These are phyloP conservation scores for Boehmeria nivea DNA, from an alignment of 306 rosid genomes.

Conservation along the genomic window DNA sequence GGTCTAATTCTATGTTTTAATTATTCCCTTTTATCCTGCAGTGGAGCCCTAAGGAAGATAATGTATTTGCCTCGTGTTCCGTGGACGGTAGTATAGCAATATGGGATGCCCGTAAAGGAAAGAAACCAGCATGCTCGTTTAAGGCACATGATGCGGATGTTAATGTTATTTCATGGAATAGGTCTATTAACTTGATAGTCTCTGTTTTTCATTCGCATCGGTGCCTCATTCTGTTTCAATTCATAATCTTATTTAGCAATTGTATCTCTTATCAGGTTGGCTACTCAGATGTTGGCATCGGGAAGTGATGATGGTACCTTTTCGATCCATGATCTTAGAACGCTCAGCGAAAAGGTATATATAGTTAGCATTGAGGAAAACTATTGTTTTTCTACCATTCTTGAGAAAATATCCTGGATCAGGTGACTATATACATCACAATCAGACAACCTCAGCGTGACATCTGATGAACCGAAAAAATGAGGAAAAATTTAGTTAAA, in stretches of 20 bases:
- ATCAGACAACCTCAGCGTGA: too few relatives aligned
- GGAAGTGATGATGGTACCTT: slow-evolving; percentile 95
- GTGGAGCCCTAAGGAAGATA: slow-evolving; percentile 91
- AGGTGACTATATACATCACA: too few relatives aligned
- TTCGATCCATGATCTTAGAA: slow-evolving; percentile 90
- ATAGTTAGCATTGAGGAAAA: neutral
- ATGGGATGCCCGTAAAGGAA: slow-evolving; percentile 82
- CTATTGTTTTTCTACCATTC: neutral
- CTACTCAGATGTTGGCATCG: slow-evolving; percentile 87
- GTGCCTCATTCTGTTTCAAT: neutral
- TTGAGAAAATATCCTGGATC: too few relatives aligned
- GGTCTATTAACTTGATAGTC: slow-evolving; percentile 34
- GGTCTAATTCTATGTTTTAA: slow-evolving; percentile 13
- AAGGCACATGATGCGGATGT: slow-evolving; percentile 92
- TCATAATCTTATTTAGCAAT: slow-evolving; percentile 10
- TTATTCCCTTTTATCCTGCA: slow-evolving; percentile 32
- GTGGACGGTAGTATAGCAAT: slow-evolving; percentile 77
- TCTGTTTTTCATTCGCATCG: slow-evolving; percentile 4
- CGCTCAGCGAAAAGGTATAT: slow-evolving; percentile 53
- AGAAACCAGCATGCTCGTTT: slow-evolving; percentile 44
- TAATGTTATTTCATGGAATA: slow-evolving; percentile 96
- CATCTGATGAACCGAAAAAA: too few relatives aligned
- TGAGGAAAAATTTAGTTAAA: too few relatives aligned
- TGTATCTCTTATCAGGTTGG: slow-evolving; percentile 47
- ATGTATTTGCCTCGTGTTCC: slow-evolving; percentile 84